A percentile compares a stretch with the other conserved stretches of the same genome.
phyloP scores from a whole-genome alignment of 2,329 filamentous ascomycete genomes.

The Tolypocladium paradoxum region DNA sequence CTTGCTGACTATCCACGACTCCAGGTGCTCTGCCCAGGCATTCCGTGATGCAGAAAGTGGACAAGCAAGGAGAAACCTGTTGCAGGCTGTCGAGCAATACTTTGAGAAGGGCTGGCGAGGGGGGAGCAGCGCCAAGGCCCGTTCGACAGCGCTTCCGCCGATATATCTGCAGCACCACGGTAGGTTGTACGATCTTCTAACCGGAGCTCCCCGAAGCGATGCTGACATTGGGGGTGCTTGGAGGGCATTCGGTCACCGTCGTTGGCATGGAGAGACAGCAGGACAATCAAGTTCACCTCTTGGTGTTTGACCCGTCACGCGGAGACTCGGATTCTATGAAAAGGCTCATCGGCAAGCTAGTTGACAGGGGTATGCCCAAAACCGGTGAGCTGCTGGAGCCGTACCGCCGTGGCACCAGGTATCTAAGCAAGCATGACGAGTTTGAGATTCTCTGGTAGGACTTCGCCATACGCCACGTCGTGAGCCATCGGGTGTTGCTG shows the following conservation, averaged over 20 bases:
- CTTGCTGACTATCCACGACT: background rate
- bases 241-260: constrained; percentile 82
- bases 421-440: constrained; percentile 59
- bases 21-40: constrained; percentile 51
- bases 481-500: background rate
- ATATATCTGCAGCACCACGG: constrained; percentile 84
- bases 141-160: constrained; percentile 62
- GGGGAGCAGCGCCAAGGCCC: constrained; percentile 46
- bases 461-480: background rate
- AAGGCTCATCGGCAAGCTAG: constrained; percentile 40
- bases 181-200: constrained; percentile 18
- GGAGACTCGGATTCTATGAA: constrained; percentile 54
- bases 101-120: constrained; percentile 45
- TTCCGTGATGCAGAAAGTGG: constrained; percentile 39
- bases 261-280: constrained; percentile 66
- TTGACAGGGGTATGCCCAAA: constrained; percentile 30
- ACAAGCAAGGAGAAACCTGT: constrained; percentile 41
- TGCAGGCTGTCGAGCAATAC: constrained; percentile 61
- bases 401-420: constrained; percentile 60
- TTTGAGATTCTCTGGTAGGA: constrained; percentile 71
- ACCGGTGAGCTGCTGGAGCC: constrained; percentile 45
- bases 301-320: constrained; percentile 85
- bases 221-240: background rate
- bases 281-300: constrained; percentile 54
- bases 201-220: background rate